Conservation (phyloP, 1,284 basidiomycete genomes). For the Meripilus lineatus region DNA sequence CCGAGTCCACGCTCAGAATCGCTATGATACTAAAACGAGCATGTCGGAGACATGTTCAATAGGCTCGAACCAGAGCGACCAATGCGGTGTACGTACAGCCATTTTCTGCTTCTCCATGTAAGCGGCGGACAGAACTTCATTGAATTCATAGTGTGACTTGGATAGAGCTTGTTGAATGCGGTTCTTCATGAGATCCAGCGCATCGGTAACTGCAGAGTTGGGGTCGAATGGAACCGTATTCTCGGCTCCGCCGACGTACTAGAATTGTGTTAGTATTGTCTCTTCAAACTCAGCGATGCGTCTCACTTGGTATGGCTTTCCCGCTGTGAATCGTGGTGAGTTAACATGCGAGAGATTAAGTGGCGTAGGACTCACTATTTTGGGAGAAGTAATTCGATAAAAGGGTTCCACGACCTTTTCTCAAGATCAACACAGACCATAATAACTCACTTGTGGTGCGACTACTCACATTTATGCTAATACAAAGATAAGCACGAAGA, state of each 20-base stretch:
- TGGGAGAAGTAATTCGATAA: slow-evolving; percentile 81
- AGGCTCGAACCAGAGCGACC: not conserved
- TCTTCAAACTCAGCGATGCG: not conserved
- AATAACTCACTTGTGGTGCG: slow-evolving; percentile 8
- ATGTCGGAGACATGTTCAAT: not conserved
- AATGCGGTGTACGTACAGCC: slow-evolving; percentile 48
- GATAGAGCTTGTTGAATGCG: slow-evolving; percentile 36
- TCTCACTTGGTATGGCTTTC: slow-evolving; percentile 68
- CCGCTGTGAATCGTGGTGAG: slow-evolving; percentile 41
- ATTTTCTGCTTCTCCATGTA: slow-evolving; percentile 81
- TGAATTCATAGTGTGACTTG: slow-evolving; percentile 46
- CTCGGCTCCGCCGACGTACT: slow-evolving; percentile 73
- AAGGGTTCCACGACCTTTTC: slow-evolving; percentile 60
- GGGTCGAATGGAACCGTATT: slow-evolving; percentile 65
- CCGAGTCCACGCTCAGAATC: slow-evolving; percentile 71
- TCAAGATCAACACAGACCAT: not conserved
- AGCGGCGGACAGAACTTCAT: slow-evolving; percentile 73
- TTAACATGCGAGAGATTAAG: slow-evolving; percentile 7
- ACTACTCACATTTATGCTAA: slow-evolving; percentile 57
- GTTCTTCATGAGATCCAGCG: slow-evolving; percentile 51
- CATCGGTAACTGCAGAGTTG: slow-evolving; percentile 49
- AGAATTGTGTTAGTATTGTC: not conserved
- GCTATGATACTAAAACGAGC: slow-evolving; percentile 76
- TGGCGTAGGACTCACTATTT: slow-evolving; percentile 49
- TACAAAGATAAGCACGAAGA: not conserved